These are phyloP conservation scores for Datisca glomerata DNA, from an alignment of 306 rosid species.

Conservation along the genomic window DNA sequence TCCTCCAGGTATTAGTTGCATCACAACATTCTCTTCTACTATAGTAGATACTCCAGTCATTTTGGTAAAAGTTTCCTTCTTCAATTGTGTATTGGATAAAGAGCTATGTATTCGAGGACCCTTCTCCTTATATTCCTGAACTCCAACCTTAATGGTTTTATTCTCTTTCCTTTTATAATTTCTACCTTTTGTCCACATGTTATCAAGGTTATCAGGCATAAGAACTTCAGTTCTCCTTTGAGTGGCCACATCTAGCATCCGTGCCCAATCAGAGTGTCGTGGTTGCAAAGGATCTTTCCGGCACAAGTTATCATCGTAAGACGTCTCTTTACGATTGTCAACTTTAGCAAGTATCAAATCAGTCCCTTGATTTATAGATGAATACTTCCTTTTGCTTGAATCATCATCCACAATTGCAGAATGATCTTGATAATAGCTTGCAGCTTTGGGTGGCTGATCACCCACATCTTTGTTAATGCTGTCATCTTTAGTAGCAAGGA, in stretches of 20 bases:
- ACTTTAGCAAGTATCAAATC: conserved; percentile 28
- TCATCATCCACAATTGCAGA: conserved; percentile 30
- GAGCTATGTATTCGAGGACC: conserved; percentile 22
- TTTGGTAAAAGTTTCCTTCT: conserved; percentile 29
- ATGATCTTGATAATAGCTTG: conserved; percentile 28
- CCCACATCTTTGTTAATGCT: conserved; percentile 18
- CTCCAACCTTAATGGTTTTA: conserved; percentile 31
- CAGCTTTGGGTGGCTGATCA: conserved; percentile 28
- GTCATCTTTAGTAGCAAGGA: conserved; percentile 44
- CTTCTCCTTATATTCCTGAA: conserved; percentile 34
- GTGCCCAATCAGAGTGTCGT: conserved; percentile 73
- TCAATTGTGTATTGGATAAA: conserved; percentile 17
- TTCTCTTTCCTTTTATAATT: conserved; percentile 77
- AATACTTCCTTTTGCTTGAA: conserved; percentile 22
- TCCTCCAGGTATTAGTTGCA: conserved; percentile 14
- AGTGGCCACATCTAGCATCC: conserved; percentile 62
- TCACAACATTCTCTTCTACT: conserved; percentile 27
- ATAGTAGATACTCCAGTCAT: conserved; percentile 24
- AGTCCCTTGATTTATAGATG: conserved; percentile 28
- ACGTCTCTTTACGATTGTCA: conserved; percentile 24
- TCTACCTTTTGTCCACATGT: conserved; percentile 98
- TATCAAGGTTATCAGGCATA: conserved; percentile 94
- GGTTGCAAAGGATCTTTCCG: conserved; percentile 36
- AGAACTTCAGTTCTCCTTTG: conserved; percentile 95
- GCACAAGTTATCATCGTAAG: conserved; percentile 13